These are phyloP conservation scores for Hyphopichia khmerensis DNA, from an alignment of 1,139 yeast species.

Conservation along the genomic window DNA sequence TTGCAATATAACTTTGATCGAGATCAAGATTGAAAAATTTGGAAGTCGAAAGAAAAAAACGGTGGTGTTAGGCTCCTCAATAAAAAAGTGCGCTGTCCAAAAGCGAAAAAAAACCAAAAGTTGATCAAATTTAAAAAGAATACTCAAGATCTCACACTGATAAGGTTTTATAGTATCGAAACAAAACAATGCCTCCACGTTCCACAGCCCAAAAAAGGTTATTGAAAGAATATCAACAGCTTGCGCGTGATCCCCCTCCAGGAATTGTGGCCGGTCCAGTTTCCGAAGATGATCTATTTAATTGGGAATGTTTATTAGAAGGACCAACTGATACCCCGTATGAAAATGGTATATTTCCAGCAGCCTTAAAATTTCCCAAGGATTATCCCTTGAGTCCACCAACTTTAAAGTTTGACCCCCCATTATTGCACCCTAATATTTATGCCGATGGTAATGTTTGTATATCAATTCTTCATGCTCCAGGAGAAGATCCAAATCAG, in stretches of 20 bases:
- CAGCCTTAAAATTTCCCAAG: conserved; percentile 73
- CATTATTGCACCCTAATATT: conserved; percentile 88
- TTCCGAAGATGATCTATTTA: conserved; percentile 74
- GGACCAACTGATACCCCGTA: conserved; percentile 95
- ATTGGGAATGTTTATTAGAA: conserved; percentile 88
- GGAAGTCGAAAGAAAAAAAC: not conserved
- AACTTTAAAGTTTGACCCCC: conserved; percentile 74
- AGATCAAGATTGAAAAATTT: no score
- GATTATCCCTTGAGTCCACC: conserved; percentile 97
- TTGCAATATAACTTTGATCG: no score
- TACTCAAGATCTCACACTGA: no score
- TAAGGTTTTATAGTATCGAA: no score
- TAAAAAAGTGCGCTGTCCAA: not conserved
- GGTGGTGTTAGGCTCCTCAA: not conserved
- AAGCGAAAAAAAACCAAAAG: no score
- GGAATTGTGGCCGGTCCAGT: conserved; percentile 94
- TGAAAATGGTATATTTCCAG: conserved; percentile 92
- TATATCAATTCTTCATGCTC: conserved; percentile 89
- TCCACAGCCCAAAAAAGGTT: conserved; percentile 83
- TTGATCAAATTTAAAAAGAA: no score
- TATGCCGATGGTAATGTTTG: conserved; percentile 95
- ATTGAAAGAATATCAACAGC: conserved; percentile 84
- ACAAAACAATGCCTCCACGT: conserved; percentile 39
- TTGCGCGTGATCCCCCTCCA: conserved; percentile 84
- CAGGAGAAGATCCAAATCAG: conserved; percentile 96